These are phyloP conservation scores for Arabis alpina DNA, from an alignment of 345 rosid species.

Conservation along the genomic window DNA sequence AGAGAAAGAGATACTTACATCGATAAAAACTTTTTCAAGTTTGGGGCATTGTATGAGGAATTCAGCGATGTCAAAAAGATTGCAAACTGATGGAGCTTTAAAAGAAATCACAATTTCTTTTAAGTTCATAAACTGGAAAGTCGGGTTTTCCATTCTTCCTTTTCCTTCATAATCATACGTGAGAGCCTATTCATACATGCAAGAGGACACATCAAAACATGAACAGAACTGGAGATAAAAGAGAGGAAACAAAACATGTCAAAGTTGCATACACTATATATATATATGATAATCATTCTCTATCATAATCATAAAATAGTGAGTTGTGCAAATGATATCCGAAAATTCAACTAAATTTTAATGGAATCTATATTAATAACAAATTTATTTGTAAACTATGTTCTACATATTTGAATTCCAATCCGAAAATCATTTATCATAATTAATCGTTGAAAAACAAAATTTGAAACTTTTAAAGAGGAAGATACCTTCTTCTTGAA, in stretches of 20 bases:
- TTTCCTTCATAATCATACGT: neutral
- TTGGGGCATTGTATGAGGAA: conserved; percentile 19
- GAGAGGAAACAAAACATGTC: too few species aligned
- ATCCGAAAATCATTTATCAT: too few species aligned
- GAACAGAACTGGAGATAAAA: neutral
- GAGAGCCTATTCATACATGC: conserved; percentile 6
- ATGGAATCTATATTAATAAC: too few species aligned
- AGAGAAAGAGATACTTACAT: conserved; percentile 13
- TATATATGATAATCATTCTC: too few species aligned
- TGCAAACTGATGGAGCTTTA: conserved; percentile 20
- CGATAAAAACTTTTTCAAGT: conserved; percentile 8
- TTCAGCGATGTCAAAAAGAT: conserved; percentile 1
- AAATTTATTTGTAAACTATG: too few species aligned
- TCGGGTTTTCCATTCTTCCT: neutral
- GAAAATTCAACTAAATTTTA: neutral
- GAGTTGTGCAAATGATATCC: neutral
- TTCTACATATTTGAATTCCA: too few species aligned
- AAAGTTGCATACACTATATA: too few species aligned
- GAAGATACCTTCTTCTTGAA: too few species aligned
- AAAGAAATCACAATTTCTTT: neutral
- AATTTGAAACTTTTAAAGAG: too few species aligned
- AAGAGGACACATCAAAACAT: neutral
- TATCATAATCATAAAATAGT: neutral
- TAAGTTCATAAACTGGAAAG: neutral
- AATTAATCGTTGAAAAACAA: too few species aligned